Conservation (phyloP, 306 rosid species). For the Quillaja saponaria region DNA sequence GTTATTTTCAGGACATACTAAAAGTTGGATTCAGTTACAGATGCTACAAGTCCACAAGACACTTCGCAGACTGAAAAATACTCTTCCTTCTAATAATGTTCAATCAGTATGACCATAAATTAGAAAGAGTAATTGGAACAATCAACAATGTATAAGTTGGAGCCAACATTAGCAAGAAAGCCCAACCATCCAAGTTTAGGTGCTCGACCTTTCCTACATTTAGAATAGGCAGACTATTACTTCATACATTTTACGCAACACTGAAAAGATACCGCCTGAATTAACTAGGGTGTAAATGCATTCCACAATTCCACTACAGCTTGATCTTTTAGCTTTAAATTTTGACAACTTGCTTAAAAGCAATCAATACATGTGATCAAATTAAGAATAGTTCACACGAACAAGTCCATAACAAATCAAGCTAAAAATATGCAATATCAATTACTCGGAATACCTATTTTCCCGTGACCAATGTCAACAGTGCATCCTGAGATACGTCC, state of each 20-base stretch:
- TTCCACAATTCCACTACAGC: slow-evolving; percentile 13
- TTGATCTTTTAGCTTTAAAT: slow-evolving; percentile 15
- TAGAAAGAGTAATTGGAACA: not conserved
- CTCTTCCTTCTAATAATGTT: not conserved
- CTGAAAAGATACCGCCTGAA: no score
- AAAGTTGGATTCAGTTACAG: slow-evolving; percentile 6
- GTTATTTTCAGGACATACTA: not conserved
- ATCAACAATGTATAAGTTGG: not conserved
- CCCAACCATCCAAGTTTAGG: slow-evolving; percentile 17
- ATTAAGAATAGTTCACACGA: not conserved
- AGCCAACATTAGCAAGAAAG: not conserved
- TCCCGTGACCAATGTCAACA: slow-evolving; percentile 97
- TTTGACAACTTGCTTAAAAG: not conserved
- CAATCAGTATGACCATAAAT: slow-evolving; percentile 5
- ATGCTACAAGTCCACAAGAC: no score
- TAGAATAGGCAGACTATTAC: not conserved
- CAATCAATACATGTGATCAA: not conserved
- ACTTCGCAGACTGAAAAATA: no score
- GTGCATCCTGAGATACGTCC: slow-evolving; percentile 98
- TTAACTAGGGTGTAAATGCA: slow-evolving; percentile 5
- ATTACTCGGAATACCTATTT: slow-evolving; percentile 59
- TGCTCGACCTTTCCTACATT: not conserved
- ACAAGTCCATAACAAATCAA: no score
- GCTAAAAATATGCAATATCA: no score
- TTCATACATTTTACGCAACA: no score